Evolutionary conservation across 371 early-diverging fungal genomes (phyloP), one percentile per base, ranked within the genome.

Genomic region (Apophysomyces ossiformis): DNA sequence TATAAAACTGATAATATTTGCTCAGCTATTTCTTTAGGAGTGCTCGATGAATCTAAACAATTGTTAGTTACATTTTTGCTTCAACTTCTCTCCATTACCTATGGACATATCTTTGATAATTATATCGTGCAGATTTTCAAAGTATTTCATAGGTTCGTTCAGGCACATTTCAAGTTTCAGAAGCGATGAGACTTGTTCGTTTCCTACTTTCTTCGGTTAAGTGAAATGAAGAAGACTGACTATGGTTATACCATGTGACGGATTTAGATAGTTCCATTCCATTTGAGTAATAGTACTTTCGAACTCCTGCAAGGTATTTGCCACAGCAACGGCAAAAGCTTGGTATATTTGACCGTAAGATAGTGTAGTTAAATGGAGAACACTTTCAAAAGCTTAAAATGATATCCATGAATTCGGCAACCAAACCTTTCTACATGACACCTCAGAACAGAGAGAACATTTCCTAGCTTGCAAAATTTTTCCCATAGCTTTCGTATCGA

Each of bases 271-370:
- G 21, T 63, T 57, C 0, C 50, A 8, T 64, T 81, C 76, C 13
- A 71, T 26, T 12, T 44, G 61, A 26, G 75, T 61, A 2, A 78
- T n/a, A 13, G n/a, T 41, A 11, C 59, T 46, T 47, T 78, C 73
- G n/a, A 81, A 76, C n/a, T 71, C 63, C 2, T 57, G 39, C 0
- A 81, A 35, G 7, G 68, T 54, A n/a, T 54, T 64, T 12, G 60
- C 43, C 7, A 81, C 45, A 26, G 64, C 60, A 11, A 68, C 61
- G 6, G 75, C 72, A 69, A 78, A 78, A 5, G 82, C 82, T 59
- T 77, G 74, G 11, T 66, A 70, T 1, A 78, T 81, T 57, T 78
- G 75, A 16, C 82, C 81, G 60, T 71, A 74, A 1, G 41, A 35
- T 7, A 37, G n/a, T 35, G 60, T 36, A 1, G 32, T 47, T 18